Conservation (phyloP, 2,329 filamentous ascomycete genomes). For the Onygenales sp. region DNA sequence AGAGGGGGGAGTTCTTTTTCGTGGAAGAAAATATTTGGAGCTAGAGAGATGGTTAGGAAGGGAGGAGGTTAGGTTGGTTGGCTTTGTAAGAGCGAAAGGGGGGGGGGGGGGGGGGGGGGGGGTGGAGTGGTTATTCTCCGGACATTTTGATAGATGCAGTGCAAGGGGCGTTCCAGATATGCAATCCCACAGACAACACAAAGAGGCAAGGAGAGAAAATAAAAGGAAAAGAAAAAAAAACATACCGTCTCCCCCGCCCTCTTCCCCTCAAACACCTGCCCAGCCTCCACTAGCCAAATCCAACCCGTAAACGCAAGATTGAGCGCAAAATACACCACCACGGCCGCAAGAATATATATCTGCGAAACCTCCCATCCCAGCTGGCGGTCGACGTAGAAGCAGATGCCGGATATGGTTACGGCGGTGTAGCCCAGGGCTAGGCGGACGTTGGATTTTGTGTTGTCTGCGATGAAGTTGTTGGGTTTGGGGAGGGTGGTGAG, state of each 20-base stretch:
- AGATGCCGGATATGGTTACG: constrained; percentile 68
- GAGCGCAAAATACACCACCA: constrained; percentile 66
- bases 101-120: too few species aligned
- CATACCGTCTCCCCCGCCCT: constrained; percentile 53
- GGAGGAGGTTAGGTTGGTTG: too few species aligned
- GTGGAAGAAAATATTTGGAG: constrained; percentile 58
- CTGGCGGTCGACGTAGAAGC: constrained; percentile 87
- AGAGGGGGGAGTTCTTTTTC: constrained; percentile 71
- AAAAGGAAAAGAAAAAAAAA: constrained; percentile 4
- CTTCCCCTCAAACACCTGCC: constrained; percentile 70
- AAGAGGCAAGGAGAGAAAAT: background rate
- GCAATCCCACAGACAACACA: too few species aligned
- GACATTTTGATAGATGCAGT: too few species aligned
- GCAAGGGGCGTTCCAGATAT: too few species aligned
- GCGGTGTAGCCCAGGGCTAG: constrained; percentile 74
- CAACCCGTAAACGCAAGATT: constrained; percentile 74
- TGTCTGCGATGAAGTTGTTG: constrained; percentile 63
- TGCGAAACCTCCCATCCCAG: constrained; percentile 83
- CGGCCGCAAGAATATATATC: constrained; percentile 67
- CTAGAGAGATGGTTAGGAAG: background rate
- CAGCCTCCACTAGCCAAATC: constrained; percentile 75
- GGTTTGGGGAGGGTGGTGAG: constrained; percentile 66
- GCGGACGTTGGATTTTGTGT: constrained; percentile 71
- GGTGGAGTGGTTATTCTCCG: too few species aligned
- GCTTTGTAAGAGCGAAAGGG: too few species aligned